These are phyloP conservation scores for Suillus variegatus DNA, from an alignment of 768 basidiomycete species.

Conservation along the genomic window DNA sequence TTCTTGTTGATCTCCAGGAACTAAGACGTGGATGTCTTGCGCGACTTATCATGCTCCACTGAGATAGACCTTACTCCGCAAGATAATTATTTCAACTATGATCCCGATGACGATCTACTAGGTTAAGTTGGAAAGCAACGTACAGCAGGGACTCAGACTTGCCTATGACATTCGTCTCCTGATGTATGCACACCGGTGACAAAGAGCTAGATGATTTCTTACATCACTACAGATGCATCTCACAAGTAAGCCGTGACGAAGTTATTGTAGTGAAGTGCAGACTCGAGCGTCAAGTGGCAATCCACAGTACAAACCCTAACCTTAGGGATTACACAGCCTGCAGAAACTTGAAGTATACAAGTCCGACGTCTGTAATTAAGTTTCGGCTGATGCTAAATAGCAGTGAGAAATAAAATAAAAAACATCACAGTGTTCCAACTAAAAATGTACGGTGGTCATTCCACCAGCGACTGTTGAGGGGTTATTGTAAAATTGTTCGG, in stretches of 20 bases:
- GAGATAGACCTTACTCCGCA: no score
- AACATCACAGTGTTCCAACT: not conserved
- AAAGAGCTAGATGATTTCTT: no score
- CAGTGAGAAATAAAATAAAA: not conserved
- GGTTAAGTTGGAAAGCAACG: no score
- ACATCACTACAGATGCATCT: no score
- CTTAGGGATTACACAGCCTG: not conserved
- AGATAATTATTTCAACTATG: no score
- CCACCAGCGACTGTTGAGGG: not conserved
- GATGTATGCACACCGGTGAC: no score
- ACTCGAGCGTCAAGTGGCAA: not conserved
- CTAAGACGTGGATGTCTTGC: not conserved
- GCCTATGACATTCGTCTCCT: no score
- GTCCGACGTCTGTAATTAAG: not conserved
- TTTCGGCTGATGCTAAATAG: not conserved
- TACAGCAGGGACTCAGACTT: no score
- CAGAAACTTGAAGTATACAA: not conserved
- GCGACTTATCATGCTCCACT: no score
- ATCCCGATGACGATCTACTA: no score
- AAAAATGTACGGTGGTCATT: not conserved
- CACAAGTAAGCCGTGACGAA: not conserved
- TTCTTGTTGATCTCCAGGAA: not conserved
- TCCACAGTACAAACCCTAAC: not conserved
- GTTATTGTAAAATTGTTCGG: not conserved
- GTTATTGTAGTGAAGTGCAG: not conserved